A percentile compares a stretch with the other conserved stretches of the same genome.
phyloP scores from a whole-genome alignment of 345 rosid species.

The Pugionium cornutum region DNA sequence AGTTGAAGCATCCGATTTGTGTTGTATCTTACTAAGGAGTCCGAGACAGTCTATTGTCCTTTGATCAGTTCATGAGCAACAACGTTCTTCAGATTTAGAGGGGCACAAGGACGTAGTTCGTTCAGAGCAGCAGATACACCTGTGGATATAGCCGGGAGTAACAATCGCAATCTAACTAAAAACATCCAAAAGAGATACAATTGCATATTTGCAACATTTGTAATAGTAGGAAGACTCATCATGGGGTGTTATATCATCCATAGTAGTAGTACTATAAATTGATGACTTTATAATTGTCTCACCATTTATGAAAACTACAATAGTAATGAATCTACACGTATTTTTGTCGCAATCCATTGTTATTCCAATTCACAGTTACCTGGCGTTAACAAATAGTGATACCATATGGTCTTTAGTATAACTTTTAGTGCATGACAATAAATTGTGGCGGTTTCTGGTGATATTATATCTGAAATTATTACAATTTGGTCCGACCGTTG shows the following conservation, averaged over 20 bases:
- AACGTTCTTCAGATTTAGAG: conserved; percentile 70
- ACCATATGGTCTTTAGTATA: no score
- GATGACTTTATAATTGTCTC: conserved; percentile 18
- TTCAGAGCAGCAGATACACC: conserved; percentile 95
- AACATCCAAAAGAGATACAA: background rate
- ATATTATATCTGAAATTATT: no score
- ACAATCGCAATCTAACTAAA: background rate
- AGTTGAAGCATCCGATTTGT: conserved; percentile 88
- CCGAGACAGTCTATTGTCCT: conserved; percentile 83
- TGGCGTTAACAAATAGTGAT: no score
- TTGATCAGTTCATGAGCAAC: conserved; percentile 77
- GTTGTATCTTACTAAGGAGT: conserved; percentile 77
- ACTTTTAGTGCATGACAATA: no score
- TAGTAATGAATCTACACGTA: conserved; percentile 32
- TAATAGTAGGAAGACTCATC: background rate
- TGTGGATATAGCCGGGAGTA: conserved; percentile 31
- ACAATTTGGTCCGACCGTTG: no score
- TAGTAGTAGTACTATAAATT: no score
- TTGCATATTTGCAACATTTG: background rate
- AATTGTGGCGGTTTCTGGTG: no score
- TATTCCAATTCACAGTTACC: no score
- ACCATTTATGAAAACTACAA: conserved; percentile 94
- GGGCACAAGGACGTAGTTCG: conserved; percentile 91
- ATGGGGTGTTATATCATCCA: background rate
- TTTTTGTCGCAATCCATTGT: no score